phyloP scores from a whole-genome alignment of 2,329 filamentous ascomycete genomes.

The Aspergillus sp. region DNA sequence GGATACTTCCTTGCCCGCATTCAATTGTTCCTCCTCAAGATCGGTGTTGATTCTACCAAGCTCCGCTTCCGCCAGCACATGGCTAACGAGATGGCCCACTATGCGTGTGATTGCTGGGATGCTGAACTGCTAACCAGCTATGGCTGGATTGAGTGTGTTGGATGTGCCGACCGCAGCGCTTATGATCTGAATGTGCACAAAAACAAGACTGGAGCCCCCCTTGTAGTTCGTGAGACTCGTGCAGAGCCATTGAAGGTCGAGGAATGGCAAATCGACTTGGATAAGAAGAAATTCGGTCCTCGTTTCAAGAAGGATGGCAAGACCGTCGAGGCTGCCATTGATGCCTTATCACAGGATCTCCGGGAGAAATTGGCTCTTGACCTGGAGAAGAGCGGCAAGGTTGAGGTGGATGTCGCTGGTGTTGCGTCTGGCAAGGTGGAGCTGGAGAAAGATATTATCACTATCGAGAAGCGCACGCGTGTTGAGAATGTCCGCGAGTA shows the following conservation, averaged over 20 bases:
- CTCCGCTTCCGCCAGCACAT: conserved; percentile 97
- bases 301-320: conserved; percentile 94
- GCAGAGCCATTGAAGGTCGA: conserved; percentile 76
- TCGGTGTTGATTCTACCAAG: conserved; percentile 84
- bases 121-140: conserved; percentile 88
- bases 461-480: conserved; percentile 79
- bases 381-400: conserved; percentile 71
- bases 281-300: conserved; percentile 95
- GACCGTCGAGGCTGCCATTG: conserved; percentile 75
- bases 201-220: conserved; percentile 84
- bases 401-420: conserved; percentile 71
- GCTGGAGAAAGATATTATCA: conserved; percentile 74
- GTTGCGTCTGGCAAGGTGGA: conserved; percentile 72
- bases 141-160: conserved; percentile 98
- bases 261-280: conserved; percentile 82
- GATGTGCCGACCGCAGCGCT: conserved; percentile 91
- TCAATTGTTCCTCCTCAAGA: conserved; percentile 81
- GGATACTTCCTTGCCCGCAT: conserved; percentile 97
- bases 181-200: conserved; percentile 92
- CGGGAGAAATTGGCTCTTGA: conserved; percentile 76
- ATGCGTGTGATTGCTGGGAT: conserved; percentile 97
- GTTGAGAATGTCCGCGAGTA: conserved; percentile 85
- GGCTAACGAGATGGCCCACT: conserved; percentile 87
- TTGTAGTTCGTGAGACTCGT: conserved; percentile 80
- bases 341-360: conserved; percentile 74